Conservation (phyloP, 192 early-diverging fungal species). For the Coemansia sp. region DNA sequence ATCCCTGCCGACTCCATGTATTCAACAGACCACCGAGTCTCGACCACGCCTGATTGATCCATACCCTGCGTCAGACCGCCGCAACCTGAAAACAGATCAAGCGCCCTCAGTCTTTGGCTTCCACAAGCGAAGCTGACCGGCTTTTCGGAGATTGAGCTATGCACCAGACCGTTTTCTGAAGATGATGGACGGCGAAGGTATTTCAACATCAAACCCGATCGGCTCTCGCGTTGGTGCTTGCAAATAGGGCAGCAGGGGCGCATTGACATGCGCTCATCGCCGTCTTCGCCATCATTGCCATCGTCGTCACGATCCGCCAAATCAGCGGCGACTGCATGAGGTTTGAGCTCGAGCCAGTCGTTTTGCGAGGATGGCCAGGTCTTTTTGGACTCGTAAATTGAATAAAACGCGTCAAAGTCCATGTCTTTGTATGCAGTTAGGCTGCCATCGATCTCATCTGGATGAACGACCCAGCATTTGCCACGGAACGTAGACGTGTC, state of each 20-base stretch:
- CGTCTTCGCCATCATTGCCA: conserved; percentile 12
- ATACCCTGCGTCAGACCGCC: conserved; percentile 70
- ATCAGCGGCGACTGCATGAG: conserved; percentile 4
- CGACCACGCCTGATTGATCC: conserved; percentile 59
- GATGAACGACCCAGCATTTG: conserved; percentile 62
- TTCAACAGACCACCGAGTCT: conserved; percentile 68
- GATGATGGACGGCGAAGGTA: conserved; percentile 21
- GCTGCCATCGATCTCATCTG: conserved; percentile 30
- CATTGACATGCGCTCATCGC: conserved; percentile 20
- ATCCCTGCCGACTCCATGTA: conserved; percentile 61
- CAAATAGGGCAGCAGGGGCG: conserved; percentile 29
- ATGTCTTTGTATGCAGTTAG: conserved; percentile 56
- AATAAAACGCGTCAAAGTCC: conserved; percentile 57
- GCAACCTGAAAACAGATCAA: conserved; percentile 74
- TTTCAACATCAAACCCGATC: conserved; percentile 8
- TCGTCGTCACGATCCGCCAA: neutral
- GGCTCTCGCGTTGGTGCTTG: conserved; percentile 32
- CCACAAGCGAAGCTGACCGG: conserved; percentile 35
- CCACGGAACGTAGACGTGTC: conserved; percentile 52
- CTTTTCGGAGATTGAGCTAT: neutral
- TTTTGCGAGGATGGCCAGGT: conserved; percentile 17
- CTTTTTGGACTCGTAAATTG: conserved; percentile 28
- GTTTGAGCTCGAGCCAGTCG: conserved; percentile 27
- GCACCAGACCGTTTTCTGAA: neutral
- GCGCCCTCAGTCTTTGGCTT: conserved; percentile 48